These are phyloP conservation scores for Xylaria bambusicola DNA, from an alignment of 495 filamentous ascomycete species.

Conservation along the genomic window DNA sequence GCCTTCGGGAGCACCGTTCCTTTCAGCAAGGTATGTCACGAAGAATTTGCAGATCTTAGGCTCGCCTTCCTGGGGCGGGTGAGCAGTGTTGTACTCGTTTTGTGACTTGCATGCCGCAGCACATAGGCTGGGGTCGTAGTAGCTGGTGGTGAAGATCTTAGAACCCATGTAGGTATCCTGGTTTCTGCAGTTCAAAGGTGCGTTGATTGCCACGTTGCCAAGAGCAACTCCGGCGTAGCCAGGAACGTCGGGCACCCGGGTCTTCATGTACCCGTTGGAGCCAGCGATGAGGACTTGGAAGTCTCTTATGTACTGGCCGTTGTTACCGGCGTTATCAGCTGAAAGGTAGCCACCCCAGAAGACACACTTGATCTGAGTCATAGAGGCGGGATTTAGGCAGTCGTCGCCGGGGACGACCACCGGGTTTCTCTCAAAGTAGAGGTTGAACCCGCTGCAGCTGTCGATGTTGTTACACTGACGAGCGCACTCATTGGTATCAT, in stretches of 20 bases:
- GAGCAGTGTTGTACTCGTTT: conserved; percentile 38
- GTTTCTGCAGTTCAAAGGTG: conserved; percentile 29
- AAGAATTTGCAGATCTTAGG: conserved; percentile 50
- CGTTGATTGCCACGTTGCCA: conserved; percentile 45
- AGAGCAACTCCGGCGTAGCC: conserved; percentile 37
- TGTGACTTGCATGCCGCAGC: conserved; percentile 44
- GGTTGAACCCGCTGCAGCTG: conserved; percentile 43
- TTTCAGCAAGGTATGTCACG: conserved; percentile 48
- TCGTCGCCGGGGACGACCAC: conserved; percentile 34
- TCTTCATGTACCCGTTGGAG: conserved; percentile 44
- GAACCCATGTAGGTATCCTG: conserved; percentile 44
- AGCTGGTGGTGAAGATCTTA: conserved; percentile 43
- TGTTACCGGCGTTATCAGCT: conserved; percentile 35
- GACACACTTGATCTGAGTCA: conserved; percentile 57
- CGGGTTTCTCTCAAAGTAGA: conserved; percentile 53
- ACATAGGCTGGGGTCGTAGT: conserved; percentile 42
- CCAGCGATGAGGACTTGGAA: conserved; percentile 50
- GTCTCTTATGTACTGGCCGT: conserved; percentile 38
- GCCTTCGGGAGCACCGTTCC: conserved; percentile 35
- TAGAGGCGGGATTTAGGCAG: conserved; percentile 47
- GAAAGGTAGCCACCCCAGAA: conserved; percentile 47
- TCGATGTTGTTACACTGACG: conserved; percentile 33
- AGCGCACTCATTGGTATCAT: conserved; percentile 45
- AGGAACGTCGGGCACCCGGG: conserved; percentile 25
- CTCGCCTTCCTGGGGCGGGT: conserved; percentile 30